These are phyloP conservation scores for Obelidium mucronatum DNA, from an alignment of 192 early-diverging fungal genomes.

Conservation along the genomic window DNA sequence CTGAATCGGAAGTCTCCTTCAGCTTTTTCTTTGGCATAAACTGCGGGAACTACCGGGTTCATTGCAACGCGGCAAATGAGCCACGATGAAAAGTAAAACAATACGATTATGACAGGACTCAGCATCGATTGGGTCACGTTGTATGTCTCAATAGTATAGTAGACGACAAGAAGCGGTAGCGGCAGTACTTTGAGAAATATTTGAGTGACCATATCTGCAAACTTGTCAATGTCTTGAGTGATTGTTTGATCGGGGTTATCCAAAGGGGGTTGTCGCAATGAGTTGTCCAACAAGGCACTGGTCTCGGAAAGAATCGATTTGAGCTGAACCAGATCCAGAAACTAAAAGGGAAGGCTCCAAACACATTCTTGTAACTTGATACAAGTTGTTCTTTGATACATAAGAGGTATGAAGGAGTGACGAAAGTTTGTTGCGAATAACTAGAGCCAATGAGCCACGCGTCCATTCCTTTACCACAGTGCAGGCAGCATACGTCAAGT, in stretches of 20 bases:
- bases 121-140: slow-evolving; percentile 63
- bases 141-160: slow-evolving; percentile 82
- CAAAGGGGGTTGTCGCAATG: slow-evolving; percentile 2
- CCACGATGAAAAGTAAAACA: slow-evolving; percentile 79
- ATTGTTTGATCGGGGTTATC: slow-evolving; percentile 80
- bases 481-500: slow-evolving; percentile 15
- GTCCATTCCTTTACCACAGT: slow-evolving; percentile 66
- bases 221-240: slow-evolving; percentile 87
- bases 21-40: slow-evolving; percentile 75
- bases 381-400: slow-evolving; percentile 75
- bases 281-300: too few species aligned
- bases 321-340: background rate
- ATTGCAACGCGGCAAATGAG: slow-evolving; percentile 69
- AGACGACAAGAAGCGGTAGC: slow-evolving; percentile 75
- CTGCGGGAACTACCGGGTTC: slow-evolving; percentile 76
- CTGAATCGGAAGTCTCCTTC: slow-evolving; percentile 86
- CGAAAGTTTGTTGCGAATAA: slow-evolving; percentile 67
- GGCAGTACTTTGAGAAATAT: slow-evolving; percentile 72
- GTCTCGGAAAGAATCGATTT: too few species aligned
- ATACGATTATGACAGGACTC: slow-evolving; percentile 75
- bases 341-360: background rate
- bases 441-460: slow-evolving; percentile 68
- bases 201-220: slow-evolving; percentile 65
- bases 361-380: slow-evolving; percentile 34
- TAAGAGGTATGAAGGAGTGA: slow-evolving; percentile 66